Evolutionary conservation across 495 filamentous ascomycete genomes (phyloP).

Genomic region (Margaritispora aquatica): DNA sequence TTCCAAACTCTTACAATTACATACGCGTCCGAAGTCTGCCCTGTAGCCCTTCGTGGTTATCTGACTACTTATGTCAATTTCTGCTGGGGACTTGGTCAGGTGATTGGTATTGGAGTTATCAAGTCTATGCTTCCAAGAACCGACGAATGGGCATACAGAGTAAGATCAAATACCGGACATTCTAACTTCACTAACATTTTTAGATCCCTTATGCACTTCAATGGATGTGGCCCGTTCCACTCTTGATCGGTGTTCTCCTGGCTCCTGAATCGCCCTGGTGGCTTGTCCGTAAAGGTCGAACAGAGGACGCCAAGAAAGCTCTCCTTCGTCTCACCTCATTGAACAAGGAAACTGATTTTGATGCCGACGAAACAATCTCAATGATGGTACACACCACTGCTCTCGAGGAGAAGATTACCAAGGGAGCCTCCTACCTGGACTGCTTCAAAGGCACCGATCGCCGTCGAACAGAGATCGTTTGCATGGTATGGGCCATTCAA

Average conservation of each 20-base stretch:
- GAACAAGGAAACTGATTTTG: constrained; percentile 51
- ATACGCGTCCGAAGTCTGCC: constrained; percentile 76
- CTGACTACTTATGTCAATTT: constrained; percentile 78
- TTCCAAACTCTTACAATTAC: constrained; percentile 76
- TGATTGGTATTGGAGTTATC: constrained; percentile 70
- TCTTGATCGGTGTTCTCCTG: constrained; percentile 63
- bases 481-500: constrained; percentile 80
- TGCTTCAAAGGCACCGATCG: constrained; percentile 71
- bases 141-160: constrained; percentile 60
- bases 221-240: constrained; percentile 80
- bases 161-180: too few relatives aligned
- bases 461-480: constrained; percentile 72
- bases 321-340: constrained; percentile 60
- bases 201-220: constrained; percentile 62
- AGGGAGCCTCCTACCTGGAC: constrained; percentile 63
- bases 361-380: constrained; percentile 68
- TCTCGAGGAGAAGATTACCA: constrained; percentile 63
- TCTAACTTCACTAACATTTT: too few relatives aligned
- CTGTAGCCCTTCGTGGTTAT: constrained; percentile 64
- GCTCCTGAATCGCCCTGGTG: constrained; percentile 78
- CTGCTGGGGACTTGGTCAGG: constrained; percentile 77
- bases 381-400: constrained; percentile 84
- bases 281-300: constrained; percentile 65
- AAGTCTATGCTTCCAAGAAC: constrained; percentile 51
- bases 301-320: constrained; percentile 61